These are phyloP conservation scores for Funneliformis mosseae DNA, from an alignment of 192 early-diverging fungal genomes.

Conservation along the genomic window DNA sequence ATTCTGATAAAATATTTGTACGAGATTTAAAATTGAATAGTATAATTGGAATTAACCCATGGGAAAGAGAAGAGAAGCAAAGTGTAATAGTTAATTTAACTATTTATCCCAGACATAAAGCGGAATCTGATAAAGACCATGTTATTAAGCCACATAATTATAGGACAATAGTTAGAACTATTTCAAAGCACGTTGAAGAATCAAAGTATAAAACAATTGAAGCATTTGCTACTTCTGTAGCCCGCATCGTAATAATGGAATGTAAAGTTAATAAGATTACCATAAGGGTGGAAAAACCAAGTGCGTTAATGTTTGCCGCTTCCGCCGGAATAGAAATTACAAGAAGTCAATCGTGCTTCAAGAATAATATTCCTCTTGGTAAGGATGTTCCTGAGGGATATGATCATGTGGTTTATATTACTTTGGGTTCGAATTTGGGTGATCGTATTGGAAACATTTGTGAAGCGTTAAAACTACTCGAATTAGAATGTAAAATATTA, in stretches of 20 bases:
- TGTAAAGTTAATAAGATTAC: slow-evolving; percentile 89
- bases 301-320: slow-evolving; percentile 88
- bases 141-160: slow-evolving; percentile 82
- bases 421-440: slow-evolving; percentile 91
- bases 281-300: slow-evolving; percentile 92
- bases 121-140: slow-evolving; percentile 50
- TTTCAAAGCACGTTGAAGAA: slow-evolving; percentile 79
- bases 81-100: slow-evolving; percentile 77
- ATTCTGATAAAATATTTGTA: slow-evolving; percentile 84
- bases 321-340: slow-evolving; percentile 91
- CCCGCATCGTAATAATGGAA: slow-evolving; percentile 72
- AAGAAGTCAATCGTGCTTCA: slow-evolving; percentile 60
- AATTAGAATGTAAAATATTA: slow-evolving; percentile 54
- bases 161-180: slow-evolving; percentile 83
- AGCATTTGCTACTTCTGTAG: slow-evolving; percentile 83
- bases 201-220: slow-evolving; percentile 95
- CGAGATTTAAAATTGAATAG: slow-evolving; percentile 76
- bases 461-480: slow-evolving; percentile 63
- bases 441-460: slow-evolving; percentile 80
- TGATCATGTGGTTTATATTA: slow-evolving; percentile 72
- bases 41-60: slow-evolving; percentile 94
- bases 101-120: slow-evolving; percentile 58
- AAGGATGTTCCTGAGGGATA: slow-evolving; percentile 43
- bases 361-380: slow-evolving; percentile 29
- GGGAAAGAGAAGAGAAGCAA: slow-evolving; percentile 96